A percentile compares a stretch with the other conserved stretches of the same genome.
Evolutionary conservation across 2,329 filamentous ascomycete genomes (phyloP).

Genomic region (Colletotrichum kahawae): DNA sequence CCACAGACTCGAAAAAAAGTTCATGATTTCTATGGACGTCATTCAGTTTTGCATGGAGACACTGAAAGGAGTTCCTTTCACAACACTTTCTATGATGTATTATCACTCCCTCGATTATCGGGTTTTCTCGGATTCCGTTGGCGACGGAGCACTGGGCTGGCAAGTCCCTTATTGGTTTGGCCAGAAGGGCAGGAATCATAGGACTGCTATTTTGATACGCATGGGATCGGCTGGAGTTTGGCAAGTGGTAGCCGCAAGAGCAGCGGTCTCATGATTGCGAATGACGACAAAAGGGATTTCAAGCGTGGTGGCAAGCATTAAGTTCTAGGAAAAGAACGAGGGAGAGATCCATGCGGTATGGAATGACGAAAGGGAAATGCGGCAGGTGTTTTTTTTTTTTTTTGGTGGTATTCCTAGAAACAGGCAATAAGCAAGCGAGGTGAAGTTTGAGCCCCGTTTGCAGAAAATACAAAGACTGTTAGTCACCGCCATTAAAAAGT

Average conservation of each 20-base stretch:
- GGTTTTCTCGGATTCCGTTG: constrained; percentile 18
- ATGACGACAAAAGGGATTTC: constrained; percentile 8
- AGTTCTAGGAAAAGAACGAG: constrained; percentile 1
- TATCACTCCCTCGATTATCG: constrained; percentile 14
- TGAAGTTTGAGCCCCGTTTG: neutral
- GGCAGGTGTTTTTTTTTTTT: neutral
- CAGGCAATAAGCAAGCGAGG: neutral
- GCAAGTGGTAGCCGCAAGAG: constrained; percentile 16
- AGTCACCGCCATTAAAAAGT: neutral
- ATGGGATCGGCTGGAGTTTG: constrained; percentile 22
- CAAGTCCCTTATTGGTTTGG: constrained; percentile 4
- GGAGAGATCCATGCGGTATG: neutral
- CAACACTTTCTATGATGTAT: constrained; percentile 18
- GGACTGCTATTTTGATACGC: constrained; percentile 21
- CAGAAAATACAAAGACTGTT: neutral
- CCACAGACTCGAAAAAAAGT: neutral
- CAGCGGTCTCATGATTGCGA: constrained; percentile 15
- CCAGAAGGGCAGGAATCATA: constrained; percentile 18
- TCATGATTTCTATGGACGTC: neutral
- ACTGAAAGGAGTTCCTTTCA: constrained; percentile 1
- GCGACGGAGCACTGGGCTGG: constrained; percentile 15
- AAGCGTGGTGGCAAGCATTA: constrained; percentile 17
- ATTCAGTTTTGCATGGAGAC: neutral
- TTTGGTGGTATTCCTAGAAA: neutral
- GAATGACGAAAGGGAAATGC: neutral